Base-by-base conservation (phyloP, 2,329 filamentous ascomycete species). In the Sporothrix sp. region DNA sequence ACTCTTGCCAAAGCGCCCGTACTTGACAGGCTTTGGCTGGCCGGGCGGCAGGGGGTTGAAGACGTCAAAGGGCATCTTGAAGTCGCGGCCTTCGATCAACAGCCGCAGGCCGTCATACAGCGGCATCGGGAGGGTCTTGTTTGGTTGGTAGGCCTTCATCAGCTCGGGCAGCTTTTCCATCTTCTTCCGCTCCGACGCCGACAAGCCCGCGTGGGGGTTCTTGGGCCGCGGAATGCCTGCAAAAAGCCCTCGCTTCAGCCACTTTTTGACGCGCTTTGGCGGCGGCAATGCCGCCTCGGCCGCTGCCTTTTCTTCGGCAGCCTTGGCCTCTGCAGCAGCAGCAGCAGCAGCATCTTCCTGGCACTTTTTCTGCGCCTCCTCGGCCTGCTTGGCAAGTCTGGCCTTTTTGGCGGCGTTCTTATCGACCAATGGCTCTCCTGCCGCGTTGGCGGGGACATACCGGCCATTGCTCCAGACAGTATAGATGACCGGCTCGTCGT, bases 1-100 rank as follows among this genome's bases (percentile, higher is more conserved):
- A 94, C 87, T 97, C 67, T 86, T 93, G 56, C 88, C 90, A 59
- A 93, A 84, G 65, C 91, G 91, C 58, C 83, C 82, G 85, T 90
- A 98, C 60, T 95, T 88, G 58, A 94, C 84, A 1, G 91, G 90
- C 67, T 95, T 95, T 21, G 89, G 87, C 63, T 95, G 87, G 45
- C 86, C 88, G 2, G 82, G 80, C 3, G 87, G 85, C 18, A 95
- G 76, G 3, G 91, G 91, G 49, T 88, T 86, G 71, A 91, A 97
- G 43, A 95, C 75, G 63, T 95, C 85, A 61, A 81, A 96, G 0
- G 93, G 93, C 27, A 98, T 71, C 66, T 88, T 88, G 68, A 95
- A 97, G 63, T 94, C 82, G 46, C 85, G 76, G 13, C 84, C 84
- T 53, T 78, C 72, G 49, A 89, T 76, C 52, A 96, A 67, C 49